These are phyloP conservation scores for Pezicula radicicola DNA, from an alignment of 2,329 filamentous ascomycete genomes.

Conservation along the genomic window DNA sequence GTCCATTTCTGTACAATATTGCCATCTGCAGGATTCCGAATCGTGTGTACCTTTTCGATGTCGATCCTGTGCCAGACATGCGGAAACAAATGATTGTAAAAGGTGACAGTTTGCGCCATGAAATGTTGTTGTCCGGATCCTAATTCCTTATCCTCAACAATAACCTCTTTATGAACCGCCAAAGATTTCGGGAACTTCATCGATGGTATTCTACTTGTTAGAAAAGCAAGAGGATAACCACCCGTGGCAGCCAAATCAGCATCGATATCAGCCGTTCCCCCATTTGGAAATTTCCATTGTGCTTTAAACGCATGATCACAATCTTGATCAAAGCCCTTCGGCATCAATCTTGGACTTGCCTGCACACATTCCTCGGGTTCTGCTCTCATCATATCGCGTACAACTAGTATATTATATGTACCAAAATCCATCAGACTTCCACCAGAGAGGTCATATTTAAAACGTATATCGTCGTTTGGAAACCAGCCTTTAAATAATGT, in stretches of 20 bases:
- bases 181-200: slow-evolving; percentile 18
- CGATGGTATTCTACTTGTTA: slow-evolving; percentile 25
- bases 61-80: slow-evolving; percentile 18
- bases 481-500: slow-evolving; percentile 30
- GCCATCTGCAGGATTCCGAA: slow-evolving; percentile 8
- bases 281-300: slow-evolving; percentile 37
- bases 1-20: slow-evolving; percentile 15
- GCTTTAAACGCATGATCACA: slow-evolving; percentile 33
- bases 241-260: slow-evolving; percentile 22
- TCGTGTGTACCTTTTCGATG: slow-evolving; percentile 13
- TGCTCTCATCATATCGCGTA: slow-evolving; percentile 36
- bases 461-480: slow-evolving; percentile 39
- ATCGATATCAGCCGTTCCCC: slow-evolving; percentile 30
- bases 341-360: slow-evolving; percentile 27
- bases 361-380: slow-evolving; percentile 36
- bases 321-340: slow-evolving; percentile 25
- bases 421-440: slow-evolving; percentile 34
- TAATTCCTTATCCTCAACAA: slow-evolving; percentile 47
- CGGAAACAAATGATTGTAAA: slow-evolving; percentile 15
- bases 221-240: slow-evolving; percentile 20
- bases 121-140: slow-evolving; percentile 21
- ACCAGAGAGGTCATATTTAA: slow-evolving; percentile 35
- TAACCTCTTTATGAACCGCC: slow-evolving; percentile 43
- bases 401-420: slow-evolving; percentile 35
- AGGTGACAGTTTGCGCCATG: slow-evolving; percentile 12